A percentile compares a stretch with the other conserved stretches of the same genome.
Evolutionary conservation across 768 basidiomycete genomes (phyloP).

Genomic region (Russula emetica): DNA sequence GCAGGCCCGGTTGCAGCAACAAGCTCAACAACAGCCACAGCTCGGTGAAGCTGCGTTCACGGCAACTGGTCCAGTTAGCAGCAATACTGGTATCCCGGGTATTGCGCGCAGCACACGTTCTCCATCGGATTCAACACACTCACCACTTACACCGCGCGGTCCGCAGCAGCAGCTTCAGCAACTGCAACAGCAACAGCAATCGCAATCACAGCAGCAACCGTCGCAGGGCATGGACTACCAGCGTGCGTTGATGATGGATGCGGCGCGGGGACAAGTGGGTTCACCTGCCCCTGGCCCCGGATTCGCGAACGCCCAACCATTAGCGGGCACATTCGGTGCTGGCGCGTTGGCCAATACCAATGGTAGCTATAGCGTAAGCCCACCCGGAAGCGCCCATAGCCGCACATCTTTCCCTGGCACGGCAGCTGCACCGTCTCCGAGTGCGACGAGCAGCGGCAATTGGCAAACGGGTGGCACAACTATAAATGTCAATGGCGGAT

Average conservation of each 20-base stretch:
- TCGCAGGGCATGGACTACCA: constrained; percentile 23
- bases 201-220: constrained; percentile 33
- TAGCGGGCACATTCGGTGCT: constrained; percentile 20
- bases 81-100: constrained; percentile 48
- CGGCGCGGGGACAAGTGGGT: constrained; percentile 1
- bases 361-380: constrained; percentile 25
- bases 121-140: constrained; percentile 58
- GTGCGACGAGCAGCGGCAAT: constrained; percentile 14
- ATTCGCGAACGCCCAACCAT: constrained; percentile 22
- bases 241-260: constrained; percentile 23
- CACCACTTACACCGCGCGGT: constrained; percentile 39
- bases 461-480: constrained; percentile 14
- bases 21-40: constrained; percentile 26
- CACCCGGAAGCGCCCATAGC: constrained; percentile 26
- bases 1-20: constrained; percentile 39
- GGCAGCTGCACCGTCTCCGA: constrained; percentile 23
- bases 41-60: constrained; percentile 42
- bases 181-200: constrained; percentile 30
- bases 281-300: constrained; percentile 17
- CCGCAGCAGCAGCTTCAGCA: constrained; percentile 30
- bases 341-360: constrained; percentile 17
- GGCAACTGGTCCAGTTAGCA: constrained; percentile 34
- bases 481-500: constrained; percentile 10
- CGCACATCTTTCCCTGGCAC: constrained; percentile 24
- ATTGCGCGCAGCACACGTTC: constrained; percentile 73